phyloP scores from a whole-genome alignment of 176 grass and related monocot species.

The Oryza officinalis region DNA sequence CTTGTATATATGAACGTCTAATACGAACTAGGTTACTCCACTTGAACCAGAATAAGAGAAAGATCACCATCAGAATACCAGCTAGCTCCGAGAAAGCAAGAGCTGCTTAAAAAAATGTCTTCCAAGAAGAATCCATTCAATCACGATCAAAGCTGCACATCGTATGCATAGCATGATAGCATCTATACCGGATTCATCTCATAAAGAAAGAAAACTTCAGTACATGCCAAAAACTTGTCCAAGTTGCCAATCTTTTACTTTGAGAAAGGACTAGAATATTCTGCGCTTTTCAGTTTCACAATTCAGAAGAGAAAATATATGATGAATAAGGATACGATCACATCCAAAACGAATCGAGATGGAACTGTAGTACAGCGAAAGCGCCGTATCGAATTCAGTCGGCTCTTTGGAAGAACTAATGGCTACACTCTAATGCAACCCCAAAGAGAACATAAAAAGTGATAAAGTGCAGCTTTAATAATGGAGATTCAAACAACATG shows the following conservation, averaged over 20 bases:
- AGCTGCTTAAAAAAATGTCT: conserved; percentile 25
- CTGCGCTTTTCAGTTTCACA: conserved; percentile 23
- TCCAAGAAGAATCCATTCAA: background rate
- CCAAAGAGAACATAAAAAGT: conserved; percentile 34
- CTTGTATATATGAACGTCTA: background rate
- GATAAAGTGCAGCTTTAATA: conserved; percentile 31
- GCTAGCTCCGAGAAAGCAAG: conserved; percentile 25
- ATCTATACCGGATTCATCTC: background rate
- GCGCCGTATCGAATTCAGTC: conserved; percentile 27
- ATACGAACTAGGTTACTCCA: conserved; percentile 16
- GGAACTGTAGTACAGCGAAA: conserved; percentile 13
- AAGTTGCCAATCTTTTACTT: background rate
- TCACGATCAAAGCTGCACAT: conserved; percentile 11
- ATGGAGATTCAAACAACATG: background rate
- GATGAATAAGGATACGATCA: background rate
- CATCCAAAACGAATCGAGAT: conserved; percentile 19
- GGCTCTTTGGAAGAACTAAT: conserved; percentile 34
- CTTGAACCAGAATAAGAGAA: conserved; percentile 35
- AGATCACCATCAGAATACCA: conserved; percentile 30
- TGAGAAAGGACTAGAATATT: conserved; percentile 25
- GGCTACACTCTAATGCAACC: background rate
- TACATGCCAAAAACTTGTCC: conserved; percentile 3
- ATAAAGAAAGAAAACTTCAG: background rate
- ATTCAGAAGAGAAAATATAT: background rate
- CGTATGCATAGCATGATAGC: background rate